Percentiles rank a stretch among this genome's conserved stretches.
phyloP scores from a whole-genome alignment of 2,329 filamentous ascomycete genomes.

The Fusarium brachygibbosum region DNA sequence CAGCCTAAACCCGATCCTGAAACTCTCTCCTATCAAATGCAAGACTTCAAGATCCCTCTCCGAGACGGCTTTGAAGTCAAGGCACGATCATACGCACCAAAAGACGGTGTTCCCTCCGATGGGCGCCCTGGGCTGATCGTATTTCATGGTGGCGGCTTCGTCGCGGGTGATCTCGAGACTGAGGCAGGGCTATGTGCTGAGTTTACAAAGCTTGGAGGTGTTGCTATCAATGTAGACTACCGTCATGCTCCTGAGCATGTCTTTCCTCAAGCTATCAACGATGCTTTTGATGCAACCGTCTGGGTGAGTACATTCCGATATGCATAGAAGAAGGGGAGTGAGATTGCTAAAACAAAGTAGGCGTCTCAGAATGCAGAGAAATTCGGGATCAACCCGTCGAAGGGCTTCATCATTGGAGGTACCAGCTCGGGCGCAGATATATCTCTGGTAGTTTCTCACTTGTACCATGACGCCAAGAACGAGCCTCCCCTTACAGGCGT shows the following conservation, averaged over 20 bases:
- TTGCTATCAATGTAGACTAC: conserved; percentile 49
- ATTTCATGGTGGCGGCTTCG: conserved; percentile 49
- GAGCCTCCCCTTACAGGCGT: conserved; percentile 48
- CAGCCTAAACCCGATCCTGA: conserved; percentile 28
- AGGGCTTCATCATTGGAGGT: conserved; percentile 45
- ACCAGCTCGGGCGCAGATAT: conserved; percentile 51
- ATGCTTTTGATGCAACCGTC: conserved; percentile 48
- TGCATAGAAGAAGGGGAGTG: rapidly evolving
- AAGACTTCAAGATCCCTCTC: conserved; percentile 44
- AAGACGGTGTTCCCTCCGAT: conserved; percentile 3
- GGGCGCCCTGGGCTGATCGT: conserved; percentile 47
- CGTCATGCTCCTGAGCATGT: conserved; percentile 50
- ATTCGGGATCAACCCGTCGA: conserved; percentile 47
- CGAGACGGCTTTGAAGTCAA: conserved; percentile 42
- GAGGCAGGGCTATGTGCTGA: conserved; percentile 45
- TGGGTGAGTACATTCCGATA: conserved; percentile 38
- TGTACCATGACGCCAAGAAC: conserved; percentile 37
- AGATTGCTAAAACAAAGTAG: conserved; percentile 21
- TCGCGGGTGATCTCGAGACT: conserved; percentile 47
- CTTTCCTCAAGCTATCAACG: conserved; percentile 49
- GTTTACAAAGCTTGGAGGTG: conserved; percentile 47
- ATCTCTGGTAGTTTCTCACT: conserved; percentile 45
- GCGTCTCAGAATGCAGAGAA: conserved; percentile 34
- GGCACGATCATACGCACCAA: conserved; percentile 45
- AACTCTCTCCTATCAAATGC: conserved; percentile 32